Evolutionary conservation across 2,329 filamentous ascomycete genomes (phyloP).

Genomic region (Cadophora sp.): DNA sequence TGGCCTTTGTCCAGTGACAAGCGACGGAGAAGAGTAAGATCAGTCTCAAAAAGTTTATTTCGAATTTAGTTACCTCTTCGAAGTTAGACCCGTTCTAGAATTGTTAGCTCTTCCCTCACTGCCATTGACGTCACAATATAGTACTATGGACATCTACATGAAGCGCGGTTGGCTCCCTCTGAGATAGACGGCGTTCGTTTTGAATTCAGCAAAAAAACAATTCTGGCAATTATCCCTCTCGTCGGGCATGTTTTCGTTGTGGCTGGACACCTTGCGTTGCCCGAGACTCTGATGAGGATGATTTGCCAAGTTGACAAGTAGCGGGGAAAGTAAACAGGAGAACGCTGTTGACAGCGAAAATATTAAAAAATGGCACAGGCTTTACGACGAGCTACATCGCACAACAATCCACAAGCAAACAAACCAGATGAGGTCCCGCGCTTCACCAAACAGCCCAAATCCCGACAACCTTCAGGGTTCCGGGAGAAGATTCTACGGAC

Average conservation of each 20-base stretch:
- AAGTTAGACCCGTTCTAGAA: neutral
- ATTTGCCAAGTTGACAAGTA: neutral
- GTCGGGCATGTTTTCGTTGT: neutral
- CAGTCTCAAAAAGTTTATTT: neutral
- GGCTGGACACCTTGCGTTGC: neutral
- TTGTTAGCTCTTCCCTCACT: neutral
- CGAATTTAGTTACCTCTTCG: neutral
- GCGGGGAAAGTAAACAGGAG: neutral
- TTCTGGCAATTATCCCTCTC: too few species aligned
- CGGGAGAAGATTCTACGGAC: conserved; percentile 54
- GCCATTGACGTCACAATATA: neutral
- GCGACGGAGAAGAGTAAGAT: neutral
- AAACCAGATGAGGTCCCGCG: conserved; percentile 31
- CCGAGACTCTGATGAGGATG: neutral
- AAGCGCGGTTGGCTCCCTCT: too few species aligned
- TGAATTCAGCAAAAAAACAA: too few species aligned
- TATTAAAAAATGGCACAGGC: neutral
- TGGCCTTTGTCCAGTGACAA: neutral
- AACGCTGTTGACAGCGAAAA: neutral
- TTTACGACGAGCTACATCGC: conserved; percentile 2
- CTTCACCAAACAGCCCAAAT: conserved; percentile 47
- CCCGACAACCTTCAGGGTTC: conserved; percentile 52
- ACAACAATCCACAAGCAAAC: neutral
- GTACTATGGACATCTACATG: too few species aligned
- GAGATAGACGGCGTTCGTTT: too few species aligned